Evolutionary conservation across 2,329 filamentous ascomycete species (phyloP).

Genomic region (Xylaria arbuscula): DNA sequence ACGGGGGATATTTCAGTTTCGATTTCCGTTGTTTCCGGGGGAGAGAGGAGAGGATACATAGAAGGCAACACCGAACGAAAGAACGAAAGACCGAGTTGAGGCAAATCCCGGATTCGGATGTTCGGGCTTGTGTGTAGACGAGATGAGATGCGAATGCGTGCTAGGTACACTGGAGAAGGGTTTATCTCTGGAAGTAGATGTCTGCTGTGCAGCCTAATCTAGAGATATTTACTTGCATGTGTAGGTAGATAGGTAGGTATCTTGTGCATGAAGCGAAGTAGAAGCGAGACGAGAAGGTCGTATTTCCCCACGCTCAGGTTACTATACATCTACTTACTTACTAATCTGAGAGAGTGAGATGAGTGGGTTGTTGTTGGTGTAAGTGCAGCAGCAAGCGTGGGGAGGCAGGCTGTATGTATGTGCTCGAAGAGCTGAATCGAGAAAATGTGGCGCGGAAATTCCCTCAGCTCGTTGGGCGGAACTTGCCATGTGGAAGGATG

Average conservation of each 20-base stretch:
- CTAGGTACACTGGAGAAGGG: too few species aligned
- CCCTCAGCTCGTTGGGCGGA: constrained; percentile 9
- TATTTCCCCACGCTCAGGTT: not conserved
- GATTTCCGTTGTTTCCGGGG: not conserved
- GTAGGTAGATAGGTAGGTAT: not conserved
- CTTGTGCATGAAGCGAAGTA: not conserved
- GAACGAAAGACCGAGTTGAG: too few species aligned
- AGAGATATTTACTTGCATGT: not conserved
- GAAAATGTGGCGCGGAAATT: constrained; percentile 16
- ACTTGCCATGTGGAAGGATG: not conserved
- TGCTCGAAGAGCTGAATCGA: not conserved
- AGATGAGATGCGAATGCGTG: too few species aligned
- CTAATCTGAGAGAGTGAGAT: not conserved
- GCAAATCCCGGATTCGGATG: not conserved
- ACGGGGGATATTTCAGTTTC: not conserved
- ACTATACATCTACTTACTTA: not conserved
- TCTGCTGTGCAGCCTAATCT: not conserved
- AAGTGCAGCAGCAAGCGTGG: not conserved
- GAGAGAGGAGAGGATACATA: not conserved
- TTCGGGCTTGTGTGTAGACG: not conserved
- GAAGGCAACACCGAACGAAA: not conserved
- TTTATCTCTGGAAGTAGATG: not conserved
- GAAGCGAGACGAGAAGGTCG: not conserved
- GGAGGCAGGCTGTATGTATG: not conserved
- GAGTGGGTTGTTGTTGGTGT: not conserved